Base-by-base conservation (phyloP, 2,329 filamentous ascomycete species). In the Aspergillus sp. region DNA sequence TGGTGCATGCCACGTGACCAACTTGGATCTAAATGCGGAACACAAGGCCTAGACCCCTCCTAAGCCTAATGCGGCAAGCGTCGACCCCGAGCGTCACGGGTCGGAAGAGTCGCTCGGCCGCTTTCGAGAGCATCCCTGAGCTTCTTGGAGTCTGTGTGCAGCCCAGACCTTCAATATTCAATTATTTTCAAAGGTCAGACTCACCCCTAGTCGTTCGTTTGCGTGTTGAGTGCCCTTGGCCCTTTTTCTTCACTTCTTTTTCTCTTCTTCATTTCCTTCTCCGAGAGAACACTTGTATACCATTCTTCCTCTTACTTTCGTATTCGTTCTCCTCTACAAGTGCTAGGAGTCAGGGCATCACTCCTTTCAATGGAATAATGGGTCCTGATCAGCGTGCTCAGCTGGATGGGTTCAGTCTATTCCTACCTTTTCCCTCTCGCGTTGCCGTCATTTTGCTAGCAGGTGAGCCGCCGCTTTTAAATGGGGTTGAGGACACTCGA, bases 351-450 rank as follows among this genome's bases (percentile, higher is more conserved):
- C 51, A 52, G 57, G 56, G 61, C 61, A 57, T 63, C 61, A 54
- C 61, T 60, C 47, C 55, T 61, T 49, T 68, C 65, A 58, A 74
- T 73, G 74, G 73, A 72, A 75, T 69, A 30, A 76, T 76, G 74
- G 73, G 72, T 61, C 68, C 70, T 60, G 74, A 75, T 66, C 73
- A 73, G 65, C 69, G 70, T 69, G 69, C 68, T 67, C 68, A 77
- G 68, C 66, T 96, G 75, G 93, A 97, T 82, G 83, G 86, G 75
- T 95, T 97, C 82, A 93, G 90, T 83, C 81, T 90, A 71, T 82
- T 89, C 62, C 88, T 98, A 64, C 95, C 93, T 52, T 82, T 98
- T 60, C 93, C 95, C 44, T 96, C 93, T 75, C 88, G 93, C 65
- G 86, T 97, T 58, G 91, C 91, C 60, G 84, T 96, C 66, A 89